Evolutionary conservation across 208 protist species (phyloP).

Genomic region (Acanthamoeba triangularis): DNA sequence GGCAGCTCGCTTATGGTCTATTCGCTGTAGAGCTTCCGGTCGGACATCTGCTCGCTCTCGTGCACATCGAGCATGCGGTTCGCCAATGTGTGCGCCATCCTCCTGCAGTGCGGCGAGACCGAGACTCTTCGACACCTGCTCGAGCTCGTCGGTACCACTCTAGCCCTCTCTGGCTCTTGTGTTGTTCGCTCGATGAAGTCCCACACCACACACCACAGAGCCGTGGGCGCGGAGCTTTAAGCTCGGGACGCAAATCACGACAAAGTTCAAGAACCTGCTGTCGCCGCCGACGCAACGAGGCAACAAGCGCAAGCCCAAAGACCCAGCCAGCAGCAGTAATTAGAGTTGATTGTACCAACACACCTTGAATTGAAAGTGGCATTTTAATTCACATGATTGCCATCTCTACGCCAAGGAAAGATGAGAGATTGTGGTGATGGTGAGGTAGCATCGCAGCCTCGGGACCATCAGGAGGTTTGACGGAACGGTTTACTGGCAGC

Average conservation of each 20-base stretch:
- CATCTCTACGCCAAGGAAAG: too few species aligned
- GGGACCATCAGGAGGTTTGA: too few species aligned
- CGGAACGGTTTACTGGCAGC: too few species aligned
- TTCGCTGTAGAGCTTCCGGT: background rate
- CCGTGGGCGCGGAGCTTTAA: background rate
- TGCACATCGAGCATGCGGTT: constrained; percentile 1
- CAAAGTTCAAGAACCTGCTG: background rate
- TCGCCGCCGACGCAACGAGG: background rate
- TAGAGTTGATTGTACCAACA: too few species aligned
- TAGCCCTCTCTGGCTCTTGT: background rate
- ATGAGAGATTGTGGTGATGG: too few species aligned
- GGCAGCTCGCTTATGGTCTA: too few species aligned
- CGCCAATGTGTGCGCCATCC: background rate
- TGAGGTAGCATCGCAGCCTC: too few species aligned
- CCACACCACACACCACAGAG: background rate
- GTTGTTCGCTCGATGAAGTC: background rate
- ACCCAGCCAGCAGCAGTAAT: too few species aligned
- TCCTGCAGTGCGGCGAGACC: background rate
- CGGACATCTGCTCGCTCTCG: background rate
- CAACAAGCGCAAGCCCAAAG: background rate
- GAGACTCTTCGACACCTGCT: background rate
- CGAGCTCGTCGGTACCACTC: background rate
- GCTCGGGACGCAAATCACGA: background rate
- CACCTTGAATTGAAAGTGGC: too few species aligned
- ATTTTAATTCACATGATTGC: too few species aligned